phyloP scores from a whole-genome alignment of 1,284 basidiomycete species.

The Vanrija humicola region DNA sequence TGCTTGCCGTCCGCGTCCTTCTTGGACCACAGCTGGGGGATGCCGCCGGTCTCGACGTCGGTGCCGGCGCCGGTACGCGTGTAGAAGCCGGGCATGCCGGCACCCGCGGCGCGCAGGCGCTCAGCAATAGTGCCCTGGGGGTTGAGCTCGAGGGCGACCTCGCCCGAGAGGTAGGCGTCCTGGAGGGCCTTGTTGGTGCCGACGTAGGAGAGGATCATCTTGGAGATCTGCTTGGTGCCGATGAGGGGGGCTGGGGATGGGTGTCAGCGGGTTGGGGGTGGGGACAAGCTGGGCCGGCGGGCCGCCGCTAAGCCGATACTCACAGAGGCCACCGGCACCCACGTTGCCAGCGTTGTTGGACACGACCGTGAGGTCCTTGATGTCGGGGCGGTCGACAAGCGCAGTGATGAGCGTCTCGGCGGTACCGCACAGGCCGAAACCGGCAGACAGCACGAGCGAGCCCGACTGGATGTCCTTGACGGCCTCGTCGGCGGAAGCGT shows the following conservation, averaged over 20 bases:
- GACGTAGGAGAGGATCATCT: slow-evolving; percentile 83
- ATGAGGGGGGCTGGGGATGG: slow-evolving; percentile 64
- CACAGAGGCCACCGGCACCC: slow-evolving; percentile 72
- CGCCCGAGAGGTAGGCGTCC: slow-evolving; percentile 68
- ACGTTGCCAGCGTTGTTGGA: slow-evolving; percentile 83
- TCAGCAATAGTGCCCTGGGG: slow-evolving; percentile 92
- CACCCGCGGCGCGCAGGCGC: slow-evolving; percentile 83
- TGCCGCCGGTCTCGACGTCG: slow-evolving; percentile 67
- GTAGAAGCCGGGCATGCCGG: slow-evolving; percentile 93
- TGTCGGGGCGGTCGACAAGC: slow-evolving; percentile 65
- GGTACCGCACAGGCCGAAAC: slow-evolving; percentile 48
- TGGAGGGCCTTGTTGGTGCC: slow-evolving; percentile 57
- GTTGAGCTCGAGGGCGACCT: slow-evolving; percentile 79
- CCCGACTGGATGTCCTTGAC: slow-evolving; percentile 76
- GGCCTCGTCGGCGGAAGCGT: slow-evolving; percentile 72
- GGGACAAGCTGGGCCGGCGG: not conserved
- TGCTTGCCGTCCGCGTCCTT: slow-evolving; percentile 37
- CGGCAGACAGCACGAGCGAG: slow-evolving; percentile 72
- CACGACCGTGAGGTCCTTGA: slow-evolving; percentile 70
- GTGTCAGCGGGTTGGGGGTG: not conserved
- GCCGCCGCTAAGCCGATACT: slow-evolving; percentile 23
- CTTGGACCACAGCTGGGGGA: slow-evolving; percentile 54
- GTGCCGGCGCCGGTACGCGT: slow-evolving; percentile 88
- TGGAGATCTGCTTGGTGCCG: slow-evolving; percentile 66
- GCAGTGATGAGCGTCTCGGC: slow-evolving; percentile 81